Base-by-base conservation (phyloP, 176 grass and related monocot genomes). In the Panicum miliaceum region DNA sequence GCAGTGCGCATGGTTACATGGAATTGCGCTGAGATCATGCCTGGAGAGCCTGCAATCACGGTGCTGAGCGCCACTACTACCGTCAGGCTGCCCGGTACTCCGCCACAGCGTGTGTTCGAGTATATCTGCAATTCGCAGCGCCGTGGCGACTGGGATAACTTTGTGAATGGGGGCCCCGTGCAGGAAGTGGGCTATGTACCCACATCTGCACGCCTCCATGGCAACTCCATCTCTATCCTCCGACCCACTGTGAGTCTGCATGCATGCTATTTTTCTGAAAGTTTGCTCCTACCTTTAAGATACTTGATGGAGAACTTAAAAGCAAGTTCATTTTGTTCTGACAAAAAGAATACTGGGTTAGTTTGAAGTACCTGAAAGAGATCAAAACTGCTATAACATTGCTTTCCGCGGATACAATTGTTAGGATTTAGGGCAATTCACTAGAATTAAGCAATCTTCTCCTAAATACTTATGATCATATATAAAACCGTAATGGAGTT, bases 221-320 rank as follows among this genome's bases (percentile, higher is more conserved):
- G 85, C 65, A 92, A 92, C 34, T 32, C 76, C 10, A 83, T 92
- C 78, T 92, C 88, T 19, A n/a, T 97, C 57, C 79, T 92, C 19
- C 76, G 85, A 7, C 65, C 85, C 50, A 68, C 13, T 10, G 94
- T 94, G 79, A 79, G 94, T 82, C 14, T 32, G 12, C 52, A 35
- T 22, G 12, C 38, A 5, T 47, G 23, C 7, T 41, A 41, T 4
- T 56, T 20, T 8, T 23, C 34, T 12, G 7, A 0, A 2, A 0
- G 23, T 58, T 76, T 78, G 6, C 14, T 0, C 26, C 23, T 26
- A 32, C 14, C 42, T 9, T 52, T 34, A 34, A 9, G 16, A 35
- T 53, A 12, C 27, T 22, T 10, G 2, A 7, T 58, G 56, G 20
- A 25, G 8, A 58, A 25, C 22, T 32, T 23, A 23, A 23, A 10